A percentile compares a stretch with the other conserved stretches of the same genome.
phyloP scores from a whole-genome alignment of 169 alveolate species.

The Plasmodium cynomolgi region DNA sequence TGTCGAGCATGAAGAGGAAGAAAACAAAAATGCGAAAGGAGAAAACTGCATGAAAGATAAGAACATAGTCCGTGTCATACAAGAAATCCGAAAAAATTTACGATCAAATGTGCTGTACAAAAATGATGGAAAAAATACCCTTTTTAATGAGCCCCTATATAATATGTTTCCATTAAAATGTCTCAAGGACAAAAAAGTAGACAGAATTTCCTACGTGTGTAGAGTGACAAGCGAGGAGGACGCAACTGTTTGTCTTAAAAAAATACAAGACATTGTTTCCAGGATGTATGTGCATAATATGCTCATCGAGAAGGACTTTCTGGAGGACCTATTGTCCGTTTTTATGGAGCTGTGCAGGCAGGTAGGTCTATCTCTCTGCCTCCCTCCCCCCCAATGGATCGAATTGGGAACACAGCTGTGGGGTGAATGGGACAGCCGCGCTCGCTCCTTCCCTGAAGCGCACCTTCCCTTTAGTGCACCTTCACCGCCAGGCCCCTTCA shows the following conservation, averaged over 20 bases:
- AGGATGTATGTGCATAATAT: constrained; percentile 29
- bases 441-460: no score
- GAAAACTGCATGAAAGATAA: constrained; percentile 40
- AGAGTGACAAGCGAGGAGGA: constrained; percentile 61
- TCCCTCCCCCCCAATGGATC: background rate
- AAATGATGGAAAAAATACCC: constrained; percentile 41
- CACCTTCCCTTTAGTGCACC: no score
- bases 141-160: constrained; percentile 64
- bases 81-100: constrained; percentile 53
- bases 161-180: constrained; percentile 40
- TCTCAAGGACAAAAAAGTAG: constrained; percentile 31
- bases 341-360: constrained; percentile 71
- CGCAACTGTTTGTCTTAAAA: constrained; percentile 28
- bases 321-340: constrained; percentile 24
- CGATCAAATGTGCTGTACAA: constrained; percentile 36
- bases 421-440: background rate
- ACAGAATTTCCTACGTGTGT: constrained; percentile 42
- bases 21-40: constrained; percentile 16
- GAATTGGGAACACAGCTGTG: background rate
- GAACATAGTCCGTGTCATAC: constrained; percentile 57
- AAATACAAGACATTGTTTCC: constrained; percentile 27
- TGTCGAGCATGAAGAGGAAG: constrained; percentile 29
- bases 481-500: no score
- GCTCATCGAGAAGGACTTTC: constrained; percentile 27
- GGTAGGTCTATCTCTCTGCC: background rate